phyloP scores from a whole-genome alignment of 306 rosid genomes.

The Glycine latifolia region DNA sequence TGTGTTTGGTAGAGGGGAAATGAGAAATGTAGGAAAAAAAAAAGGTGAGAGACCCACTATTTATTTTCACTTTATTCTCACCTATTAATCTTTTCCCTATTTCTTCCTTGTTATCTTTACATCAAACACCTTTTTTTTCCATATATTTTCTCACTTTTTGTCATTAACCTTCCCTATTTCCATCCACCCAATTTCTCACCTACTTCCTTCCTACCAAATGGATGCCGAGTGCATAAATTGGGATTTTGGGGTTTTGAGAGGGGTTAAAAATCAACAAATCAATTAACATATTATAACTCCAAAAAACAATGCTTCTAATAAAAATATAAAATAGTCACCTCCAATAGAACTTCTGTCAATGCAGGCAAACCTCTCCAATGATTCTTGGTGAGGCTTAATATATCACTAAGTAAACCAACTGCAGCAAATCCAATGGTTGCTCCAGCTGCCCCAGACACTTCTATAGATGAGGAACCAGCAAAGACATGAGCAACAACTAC shows the following conservation, averaged over 20 bases:
- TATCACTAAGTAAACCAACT: slow-evolving; percentile 81
- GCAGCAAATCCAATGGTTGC: slow-evolving; percentile 90
- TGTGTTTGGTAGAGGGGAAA: too few relatives aligned
- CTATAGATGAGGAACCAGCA: slow-evolving; percentile 69
- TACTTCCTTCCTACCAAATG: too few relatives aligned
- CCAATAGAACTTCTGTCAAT: slow-evolving; percentile 60
- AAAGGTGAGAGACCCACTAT: too few relatives aligned
- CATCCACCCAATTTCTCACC: too few relatives aligned
- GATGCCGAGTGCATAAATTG: neutral
- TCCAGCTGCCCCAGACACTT: slow-evolving; percentile 73
- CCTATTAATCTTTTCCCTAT: too few relatives aligned
- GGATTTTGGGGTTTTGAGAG: neutral
- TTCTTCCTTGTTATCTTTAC: too few relatives aligned
- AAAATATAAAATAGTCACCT: slow-evolving; percentile 61
- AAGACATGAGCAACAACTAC: slow-evolving; percentile 65
- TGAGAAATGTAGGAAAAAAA: too few relatives aligned
- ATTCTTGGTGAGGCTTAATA: slow-evolving; percentile 64
- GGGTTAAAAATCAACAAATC: neutral
- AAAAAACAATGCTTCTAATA: slow-evolving; percentile 10
- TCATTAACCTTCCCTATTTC: too few relatives aligned
- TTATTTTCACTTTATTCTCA: too few relatives aligned
- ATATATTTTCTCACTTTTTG: too few relatives aligned
- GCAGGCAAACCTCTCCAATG: slow-evolving; percentile 70
- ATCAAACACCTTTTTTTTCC: too few relatives aligned
- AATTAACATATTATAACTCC: slow-evolving; percentile 21